A percentile compares a stretch with the other conserved stretches of the same genome.
phyloP scores from a whole-genome alignment of 1,284 basidiomycete genomes.

The Cryptococcus floricola region DNA sequence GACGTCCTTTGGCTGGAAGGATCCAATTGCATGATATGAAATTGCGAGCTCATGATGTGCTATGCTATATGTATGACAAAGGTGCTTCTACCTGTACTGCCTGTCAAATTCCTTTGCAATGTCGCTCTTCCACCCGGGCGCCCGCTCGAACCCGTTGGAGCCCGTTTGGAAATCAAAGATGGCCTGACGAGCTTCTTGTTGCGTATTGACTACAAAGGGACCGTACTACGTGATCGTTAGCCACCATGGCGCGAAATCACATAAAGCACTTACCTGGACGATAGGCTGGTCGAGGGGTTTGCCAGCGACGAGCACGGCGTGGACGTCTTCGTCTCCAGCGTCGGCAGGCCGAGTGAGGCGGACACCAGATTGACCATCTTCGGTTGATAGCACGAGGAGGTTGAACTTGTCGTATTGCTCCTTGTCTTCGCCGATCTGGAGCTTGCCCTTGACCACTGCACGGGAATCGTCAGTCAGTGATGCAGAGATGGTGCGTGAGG shows the following conservation, averaged over 20 bases:
- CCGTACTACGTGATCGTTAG: conserved; percentile 28
- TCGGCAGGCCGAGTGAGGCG: conserved; percentile 45
- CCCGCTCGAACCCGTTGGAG: conserved; percentile 85
- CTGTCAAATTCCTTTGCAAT: conserved; percentile 55
- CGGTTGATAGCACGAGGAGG: conserved; percentile 60
- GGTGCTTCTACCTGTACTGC: not conserved
- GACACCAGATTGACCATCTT: conserved; percentile 41
- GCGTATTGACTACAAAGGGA: conserved; percentile 68
- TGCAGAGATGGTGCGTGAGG: not conserved
- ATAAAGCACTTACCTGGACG: conserved; percentile 54
- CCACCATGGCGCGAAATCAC: not conserved
- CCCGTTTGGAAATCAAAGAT: conserved; percentile 74
- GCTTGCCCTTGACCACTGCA: conserved; percentile 59
- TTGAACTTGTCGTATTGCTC: conserved; percentile 60
- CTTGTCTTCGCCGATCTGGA: conserved; percentile 56
- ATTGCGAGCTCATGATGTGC: not conserved
- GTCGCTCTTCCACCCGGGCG: conserved; percentile 78
- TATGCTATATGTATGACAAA: not conserved
- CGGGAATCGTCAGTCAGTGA: not conserved
- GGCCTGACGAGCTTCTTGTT: conserved; percentile 76
- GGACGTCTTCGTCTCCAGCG: conserved; percentile 59
- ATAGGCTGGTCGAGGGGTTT: conserved; percentile 86
- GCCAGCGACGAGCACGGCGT: conserved; percentile 74
- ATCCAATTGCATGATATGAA: not conserved
- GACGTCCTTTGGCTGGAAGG: not conserved